Evolutionary conservation across 805 yeast species (phyloP), one percentile per base, ranked within the genome.

Genomic region (Candida ovalis): DNA sequence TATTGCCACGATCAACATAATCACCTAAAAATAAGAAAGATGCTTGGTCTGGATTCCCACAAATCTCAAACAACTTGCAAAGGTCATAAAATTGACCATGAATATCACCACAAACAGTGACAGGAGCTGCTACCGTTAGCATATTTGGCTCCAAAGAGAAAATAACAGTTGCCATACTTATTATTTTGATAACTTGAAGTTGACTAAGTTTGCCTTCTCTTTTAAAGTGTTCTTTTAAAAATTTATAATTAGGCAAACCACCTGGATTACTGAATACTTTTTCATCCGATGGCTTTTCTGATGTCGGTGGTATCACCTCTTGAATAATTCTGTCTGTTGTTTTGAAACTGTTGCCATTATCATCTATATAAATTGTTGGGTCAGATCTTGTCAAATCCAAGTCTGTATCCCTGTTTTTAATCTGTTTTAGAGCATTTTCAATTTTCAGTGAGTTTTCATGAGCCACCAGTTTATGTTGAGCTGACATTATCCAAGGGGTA

Each of bases 91-190:
- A 89, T 66, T 92, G 98, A 17, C 99, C 99, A 67, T 92, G 98
- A n/a, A 91, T 78, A 68, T 92, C 98, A 48, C 99, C 99, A 70
- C 97, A 90, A 2, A 92, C 90, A 0, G 96, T 91, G 2, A 92
- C 88, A 0, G 98, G 99, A 0, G 97, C 95, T 2, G 90, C 91
- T 1, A 94, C 86, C 18, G 76, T 75, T 44, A 92, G 70, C 57
- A 92, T 63, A 58, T 87, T 92, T 5, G 96, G 95, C 61, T 92
- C 98, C 35, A 68, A 63, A 13, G 75, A 63, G 48, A 94, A 73
- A 7, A 83, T 64, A 21, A 71, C 72, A 0, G 90, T 82, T 8
- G 95, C 95, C 66, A 72, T 73, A 18, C 70, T 62, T 38, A 92
- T 63, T 45, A 92, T 91, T 40, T 72, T 72, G 40, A 83, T 57